Conservation (phyloP, 768 basidiomycete genomes). For the Naganishia friedmannii region DNA sequence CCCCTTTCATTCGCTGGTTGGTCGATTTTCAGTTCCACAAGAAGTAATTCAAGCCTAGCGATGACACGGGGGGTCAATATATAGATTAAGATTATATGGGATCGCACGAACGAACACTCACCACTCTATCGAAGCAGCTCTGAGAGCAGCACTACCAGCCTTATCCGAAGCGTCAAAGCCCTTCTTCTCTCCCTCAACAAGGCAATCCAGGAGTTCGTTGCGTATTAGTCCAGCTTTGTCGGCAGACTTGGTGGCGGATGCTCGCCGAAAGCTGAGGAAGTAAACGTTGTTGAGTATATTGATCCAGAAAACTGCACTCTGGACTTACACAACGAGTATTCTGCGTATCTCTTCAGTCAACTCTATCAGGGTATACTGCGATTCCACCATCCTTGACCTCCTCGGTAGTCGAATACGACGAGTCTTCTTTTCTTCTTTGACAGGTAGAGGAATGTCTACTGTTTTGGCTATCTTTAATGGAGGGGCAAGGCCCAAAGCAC, state of each 20-base stretch:
- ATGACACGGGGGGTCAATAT: constrained; percentile 5
- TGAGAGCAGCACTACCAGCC: constrained; percentile 36
- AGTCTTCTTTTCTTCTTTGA: constrained; percentile 1
- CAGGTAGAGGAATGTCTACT: not conserved
- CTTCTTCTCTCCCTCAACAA: constrained; percentile 50
- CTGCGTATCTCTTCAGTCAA: constrained; percentile 23
- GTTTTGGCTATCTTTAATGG: constrained; percentile 1
- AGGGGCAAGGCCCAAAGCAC: constrained; percentile 16
- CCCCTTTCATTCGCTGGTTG: constrained; percentile 54
- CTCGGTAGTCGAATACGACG: constrained; percentile 22
- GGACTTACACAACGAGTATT: constrained; percentile 26
- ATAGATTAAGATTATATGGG: not conserved
- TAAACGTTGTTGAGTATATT: not conserved
- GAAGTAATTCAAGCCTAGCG: constrained; percentile 34
- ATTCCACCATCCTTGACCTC: constrained; percentile 16
- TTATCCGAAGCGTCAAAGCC: constrained; percentile 37
- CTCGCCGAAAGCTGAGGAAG: constrained; percentile 35
- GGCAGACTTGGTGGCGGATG: constrained; percentile 33
- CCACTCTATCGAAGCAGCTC: constrained; percentile 52
- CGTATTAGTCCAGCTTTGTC: constrained; percentile 49
- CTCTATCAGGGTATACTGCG: not conserved
- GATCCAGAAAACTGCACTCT: not conserved
- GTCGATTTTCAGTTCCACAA: constrained; percentile 51
- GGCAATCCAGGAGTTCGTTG: constrained; percentile 46
- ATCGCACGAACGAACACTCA: constrained; percentile 30